phyloP scores from a whole-genome alignment of 306 rosid species.

The Cotoneaster glaucophyllus region DNA sequence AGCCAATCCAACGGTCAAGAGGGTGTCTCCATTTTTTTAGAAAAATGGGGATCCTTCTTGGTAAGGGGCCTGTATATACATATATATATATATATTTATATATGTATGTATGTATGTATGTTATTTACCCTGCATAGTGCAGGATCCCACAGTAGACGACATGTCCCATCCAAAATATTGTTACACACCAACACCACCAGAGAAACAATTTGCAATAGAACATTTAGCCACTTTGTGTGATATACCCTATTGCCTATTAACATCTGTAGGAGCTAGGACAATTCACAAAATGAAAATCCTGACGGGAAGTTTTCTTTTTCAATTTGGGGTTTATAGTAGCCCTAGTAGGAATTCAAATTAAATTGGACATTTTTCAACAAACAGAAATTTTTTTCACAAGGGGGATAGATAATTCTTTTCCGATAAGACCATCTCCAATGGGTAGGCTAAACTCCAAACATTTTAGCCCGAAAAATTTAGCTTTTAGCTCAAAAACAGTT shows the following conservation, averaged over 20 bases:
- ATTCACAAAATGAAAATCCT: not conserved
- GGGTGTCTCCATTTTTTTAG: too few species aligned
- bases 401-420: not conserved
- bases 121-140: not conserved
- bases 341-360: not conserved
- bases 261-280: conserved; percentile 2
- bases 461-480: too few species aligned
- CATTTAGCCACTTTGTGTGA: not conserved
- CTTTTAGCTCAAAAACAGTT: too few species aligned
- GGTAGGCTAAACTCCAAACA: too few species aligned
- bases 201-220: not conserved
- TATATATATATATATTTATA: too few species aligned
- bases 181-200: not conserved
- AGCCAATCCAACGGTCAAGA: too few species aligned
- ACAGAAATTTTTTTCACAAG: not conserved
- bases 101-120: not conserved
- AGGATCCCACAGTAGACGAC: not conserved
- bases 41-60: too few species aligned
- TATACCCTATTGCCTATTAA: not conserved
- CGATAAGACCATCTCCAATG: too few species aligned
- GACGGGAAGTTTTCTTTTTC: not conserved
- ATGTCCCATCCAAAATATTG: conserved; percentile 1
- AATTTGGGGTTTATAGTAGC: not conserved
- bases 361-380: not conserved
- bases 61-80: too few species aligned